Conservation (phyloP, 1,139 yeast genomes). For the Candida tropicalis region DNA sequence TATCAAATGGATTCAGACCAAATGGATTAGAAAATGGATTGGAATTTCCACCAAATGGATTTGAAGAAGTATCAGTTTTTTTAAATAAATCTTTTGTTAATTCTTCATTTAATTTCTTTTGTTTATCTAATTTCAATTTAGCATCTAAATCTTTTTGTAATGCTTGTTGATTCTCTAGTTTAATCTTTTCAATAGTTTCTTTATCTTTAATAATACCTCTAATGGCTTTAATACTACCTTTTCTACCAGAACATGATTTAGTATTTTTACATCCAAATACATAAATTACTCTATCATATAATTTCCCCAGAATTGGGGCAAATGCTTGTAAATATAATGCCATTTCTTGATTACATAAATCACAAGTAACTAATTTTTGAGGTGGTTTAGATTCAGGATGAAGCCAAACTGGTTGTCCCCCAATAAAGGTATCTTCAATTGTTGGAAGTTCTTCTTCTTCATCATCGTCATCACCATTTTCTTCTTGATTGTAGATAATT, state of each 20-base stretch:
- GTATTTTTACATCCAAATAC: slow-evolving; percentile 72
- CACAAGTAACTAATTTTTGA: slow-evolving; percentile 57
- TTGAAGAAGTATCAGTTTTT: slow-evolving; percentile 20
- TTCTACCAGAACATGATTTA: slow-evolving; percentile 59
- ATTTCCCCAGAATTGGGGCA: slow-evolving; percentile 72
- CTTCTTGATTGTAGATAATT: slow-evolving; percentile 20
- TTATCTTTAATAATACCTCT: slow-evolving; percentile 73
- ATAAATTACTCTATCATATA: slow-evolving; percentile 80
- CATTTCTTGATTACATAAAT: slow-evolving; percentile 62
- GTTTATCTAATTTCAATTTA: slow-evolving; percentile 42
- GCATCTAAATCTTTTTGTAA: slow-evolving; percentile 41
- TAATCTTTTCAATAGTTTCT: slow-evolving; percentile 40
- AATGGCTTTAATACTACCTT: slow-evolving; percentile 71
- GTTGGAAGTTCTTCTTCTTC: slow-evolving; percentile 50
- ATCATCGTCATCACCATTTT: slow-evolving; percentile 18
- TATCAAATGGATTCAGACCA: slow-evolving; percentile 14
- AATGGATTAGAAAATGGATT: slow-evolving; percentile 32
- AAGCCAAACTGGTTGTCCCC: slow-evolving; percentile 70
- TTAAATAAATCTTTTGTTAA: slow-evolving; percentile 48
- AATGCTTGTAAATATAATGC: slow-evolving; percentile 75
- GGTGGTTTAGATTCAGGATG: slow-evolving; percentile 59
- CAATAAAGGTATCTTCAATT: slow-evolving; percentile 75
- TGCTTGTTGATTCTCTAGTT: slow-evolving; percentile 38
- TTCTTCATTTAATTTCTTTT: slow-evolving; percentile 45
- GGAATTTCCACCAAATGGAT: slow-evolving; percentile 32